Conservation (phyloP, 2,329 filamentous ascomycete genomes). For the Colletotrichum shisoi region DNA sequence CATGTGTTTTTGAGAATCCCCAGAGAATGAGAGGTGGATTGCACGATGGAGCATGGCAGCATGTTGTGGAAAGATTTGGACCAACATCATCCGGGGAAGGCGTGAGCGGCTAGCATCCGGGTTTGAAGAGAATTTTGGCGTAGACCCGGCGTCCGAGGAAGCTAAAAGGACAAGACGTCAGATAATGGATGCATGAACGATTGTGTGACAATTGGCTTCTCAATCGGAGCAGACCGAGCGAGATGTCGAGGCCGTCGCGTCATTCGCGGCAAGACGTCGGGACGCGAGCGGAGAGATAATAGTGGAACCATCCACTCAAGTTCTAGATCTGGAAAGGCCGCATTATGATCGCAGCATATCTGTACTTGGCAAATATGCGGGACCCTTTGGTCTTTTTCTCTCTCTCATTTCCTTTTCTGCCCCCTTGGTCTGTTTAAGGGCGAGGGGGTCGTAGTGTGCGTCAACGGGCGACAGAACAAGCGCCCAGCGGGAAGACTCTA, state of each 20-base stretch:
- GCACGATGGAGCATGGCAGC: neutral
- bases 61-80: neutral
- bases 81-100: neutral
- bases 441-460: no score
- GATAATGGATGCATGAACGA: neutral
- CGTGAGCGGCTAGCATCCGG: neutral
- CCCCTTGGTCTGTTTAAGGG: no score
- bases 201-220: constrained; percentile 3
- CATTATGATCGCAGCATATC: neutral
- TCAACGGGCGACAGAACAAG: no score
- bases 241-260: constrained; percentile 14
- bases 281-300: neutral
- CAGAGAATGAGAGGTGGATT: neutral
- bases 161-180: neutral
- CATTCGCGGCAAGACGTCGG: neutral
- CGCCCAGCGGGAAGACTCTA: no score
- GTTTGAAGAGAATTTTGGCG: neutral
- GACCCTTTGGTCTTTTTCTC: no score
- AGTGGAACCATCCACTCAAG: neutral
- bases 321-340: neutral
- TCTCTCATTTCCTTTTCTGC: no score
- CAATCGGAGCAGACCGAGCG: constrained; percentile 10
- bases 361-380: no score
- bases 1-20: neutral
- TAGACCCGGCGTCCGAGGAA: neutral